Evolutionary conservation across 805 yeast genomes (phyloP).

Genomic region (Metschnikowia borealis): DNA sequence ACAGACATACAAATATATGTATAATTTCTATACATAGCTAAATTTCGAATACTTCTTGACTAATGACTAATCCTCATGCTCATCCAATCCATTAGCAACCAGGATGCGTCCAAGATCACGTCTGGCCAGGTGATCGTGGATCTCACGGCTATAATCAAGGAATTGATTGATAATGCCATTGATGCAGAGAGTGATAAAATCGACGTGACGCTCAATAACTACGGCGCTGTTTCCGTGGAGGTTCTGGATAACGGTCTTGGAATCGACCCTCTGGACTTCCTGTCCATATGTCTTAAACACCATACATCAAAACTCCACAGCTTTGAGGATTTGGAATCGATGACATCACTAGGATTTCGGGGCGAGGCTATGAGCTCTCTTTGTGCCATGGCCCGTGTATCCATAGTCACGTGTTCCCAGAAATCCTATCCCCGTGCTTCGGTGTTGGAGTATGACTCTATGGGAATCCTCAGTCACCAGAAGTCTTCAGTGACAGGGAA

Average conservation of each 20-base stretch:
- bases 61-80: constrained; percentile 5
- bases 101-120: constrained; percentile 71
- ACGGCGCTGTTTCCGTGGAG: constrained; percentile 71
- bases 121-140: constrained; percentile 93
- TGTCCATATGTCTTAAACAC: constrained; percentile 53
- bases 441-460: constrained; percentile 47
- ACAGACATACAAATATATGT: too few relatives aligned
- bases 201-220: constrained; percentile 62
- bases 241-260: constrained; percentile 69
- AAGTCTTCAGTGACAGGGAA: constrained; percentile 44
- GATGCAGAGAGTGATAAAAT: constrained; percentile 73
- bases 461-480: constrained; percentile 46
- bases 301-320: constrained; percentile 60
- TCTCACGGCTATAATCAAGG: constrained; percentile 73
- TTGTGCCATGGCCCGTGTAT: constrained; percentile 48
- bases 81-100: constrained; percentile 25
- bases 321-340: constrained; percentile 51
- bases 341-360: constrained; percentile 66
- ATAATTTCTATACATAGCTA: too few relatives aligned
- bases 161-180: constrained; percentile 78
- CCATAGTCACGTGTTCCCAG: constrained; percentile 47
- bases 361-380: constrained; percentile 79
- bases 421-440: constrained; percentile 54
- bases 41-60: too few relatives aligned
- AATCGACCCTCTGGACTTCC: constrained; percentile 49